These are phyloP conservation scores for Lenzites betulinus DNA, from an alignment of 768 basidiomycete species.

Conservation along the genomic window DNA sequence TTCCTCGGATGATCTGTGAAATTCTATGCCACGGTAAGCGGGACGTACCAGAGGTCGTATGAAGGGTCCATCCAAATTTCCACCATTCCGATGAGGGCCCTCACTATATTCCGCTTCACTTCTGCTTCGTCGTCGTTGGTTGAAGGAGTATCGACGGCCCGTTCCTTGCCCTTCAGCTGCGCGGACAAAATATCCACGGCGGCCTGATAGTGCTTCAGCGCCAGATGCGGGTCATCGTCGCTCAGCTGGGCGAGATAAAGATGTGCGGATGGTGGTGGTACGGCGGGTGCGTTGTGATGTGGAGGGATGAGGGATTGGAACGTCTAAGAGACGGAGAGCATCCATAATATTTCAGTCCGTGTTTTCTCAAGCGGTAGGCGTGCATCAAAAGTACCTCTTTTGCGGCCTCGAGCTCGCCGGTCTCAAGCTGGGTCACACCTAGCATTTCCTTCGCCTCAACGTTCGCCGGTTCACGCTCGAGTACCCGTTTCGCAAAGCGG, in stretches of 20 bases:
- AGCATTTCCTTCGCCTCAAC: slow-evolving; percentile 77
- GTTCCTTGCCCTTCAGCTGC: slow-evolving; percentile 77
- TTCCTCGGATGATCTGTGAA: too few relatives aligned
- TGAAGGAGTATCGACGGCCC: slow-evolving; percentile 42
- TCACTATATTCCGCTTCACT: slow-evolving; percentile 66
- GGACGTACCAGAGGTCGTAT: slow-evolving; percentile 79
- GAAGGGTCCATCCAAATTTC: slow-evolving; percentile 96
- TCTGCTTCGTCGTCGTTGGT: slow-evolving; percentile 54
- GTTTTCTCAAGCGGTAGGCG: neutral
- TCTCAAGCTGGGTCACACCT: slow-evolving; percentile 77
- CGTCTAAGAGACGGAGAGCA: slow-evolving; percentile 46
- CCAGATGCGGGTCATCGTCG: slow-evolving; percentile 72
- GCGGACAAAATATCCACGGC: slow-evolving; percentile 69
- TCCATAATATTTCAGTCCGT: neutral
- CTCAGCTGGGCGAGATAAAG: slow-evolving; percentile 87
- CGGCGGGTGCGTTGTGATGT: slow-evolving; percentile 54
- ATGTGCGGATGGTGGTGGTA: slow-evolving; percentile 75
- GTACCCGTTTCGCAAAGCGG: slow-evolving; percentile 67
- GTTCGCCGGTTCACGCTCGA: slow-evolving; percentile 64
- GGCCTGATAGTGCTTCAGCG: slow-evolving; percentile 77
- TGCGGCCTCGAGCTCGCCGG: slow-evolving; percentile 73
- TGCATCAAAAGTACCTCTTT: slow-evolving; percentile 50
- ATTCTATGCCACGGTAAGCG: too few relatives aligned
- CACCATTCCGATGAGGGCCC: slow-evolving; percentile 84
- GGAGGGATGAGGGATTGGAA: slow-evolving; percentile 65